Conservation (phyloP, 192 early-diverging fungal genomes). For the Rhizophagus clarus region DNA sequence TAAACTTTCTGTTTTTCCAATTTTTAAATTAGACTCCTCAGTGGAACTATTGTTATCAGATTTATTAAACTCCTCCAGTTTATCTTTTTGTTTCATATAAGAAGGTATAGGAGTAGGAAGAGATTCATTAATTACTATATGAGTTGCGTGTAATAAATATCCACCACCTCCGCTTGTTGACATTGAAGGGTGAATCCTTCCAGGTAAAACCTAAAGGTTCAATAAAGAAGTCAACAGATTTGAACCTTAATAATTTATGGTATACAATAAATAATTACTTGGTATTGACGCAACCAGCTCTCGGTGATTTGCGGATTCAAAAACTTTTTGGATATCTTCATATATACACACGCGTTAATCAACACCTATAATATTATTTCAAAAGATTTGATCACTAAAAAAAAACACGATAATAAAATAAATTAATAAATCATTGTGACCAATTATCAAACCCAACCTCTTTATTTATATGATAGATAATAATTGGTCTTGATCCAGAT, state of each 20-base stretch:
- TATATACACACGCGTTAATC: conserved; percentile 61
- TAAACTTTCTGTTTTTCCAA: not conserved
- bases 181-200: conserved; percentile 82
- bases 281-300: conserved; percentile 88
- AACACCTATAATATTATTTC: conserved; percentile 62
- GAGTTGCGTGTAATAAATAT: conserved; percentile 65
- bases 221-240: conserved; percentile 2
- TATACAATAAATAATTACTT: conserved; percentile 42
- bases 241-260: not conserved
- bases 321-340: conserved; percentile 69
- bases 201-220: conserved; percentile 59
- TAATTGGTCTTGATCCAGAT: conserved; percentile 82
- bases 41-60: not conserved
- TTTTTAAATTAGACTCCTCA: not conserved
- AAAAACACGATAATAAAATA: not conserved
- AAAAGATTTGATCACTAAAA: not conserved
- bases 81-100: conserved; percentile 6
- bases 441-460: conserved; percentile 40
- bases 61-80: not conserved
- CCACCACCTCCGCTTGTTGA: conserved; percentile 75
- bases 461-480: conserved; percentile 76
- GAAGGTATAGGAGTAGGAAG: conserved; percentile 17
- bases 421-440: no score
- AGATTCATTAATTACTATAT: conserved; percentile 40
- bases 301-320: conserved; percentile 88